phyloP scores from a whole-genome alignment of 176 grass and related monocot species.

The Bolboschoenus planiculmis region DNA sequence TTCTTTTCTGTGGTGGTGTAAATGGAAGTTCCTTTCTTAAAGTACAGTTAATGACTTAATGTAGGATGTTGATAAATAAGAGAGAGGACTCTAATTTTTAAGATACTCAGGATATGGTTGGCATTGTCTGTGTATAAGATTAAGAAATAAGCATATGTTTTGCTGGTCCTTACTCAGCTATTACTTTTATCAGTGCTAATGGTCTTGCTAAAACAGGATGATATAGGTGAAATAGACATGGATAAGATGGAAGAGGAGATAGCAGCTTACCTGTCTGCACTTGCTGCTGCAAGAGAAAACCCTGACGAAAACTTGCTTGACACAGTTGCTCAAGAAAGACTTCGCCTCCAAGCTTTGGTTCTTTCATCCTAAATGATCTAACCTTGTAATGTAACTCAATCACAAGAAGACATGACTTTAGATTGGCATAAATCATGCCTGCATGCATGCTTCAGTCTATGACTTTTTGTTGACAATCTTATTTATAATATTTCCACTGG shows the following conservation, averaged over 20 bases:
- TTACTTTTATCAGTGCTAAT: neutral
- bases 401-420: conserved; percentile 8
- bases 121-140: neutral
- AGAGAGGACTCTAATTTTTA: neutral
- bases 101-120: neutral
- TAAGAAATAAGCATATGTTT: neutral
- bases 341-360: conserved; percentile 62
- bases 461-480: conserved; percentile 26
- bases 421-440: neutral
- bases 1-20: neutral
- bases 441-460: neutral
- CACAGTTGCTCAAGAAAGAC: conserved; percentile 52
- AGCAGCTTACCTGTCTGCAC: conserved; percentile 45
- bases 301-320: conserved; percentile 63
- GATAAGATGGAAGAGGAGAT: conserved; percentile 75
- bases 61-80: neutral
- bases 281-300: conserved; percentile 78
- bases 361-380: conserved; percentile 26
- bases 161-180: neutral
- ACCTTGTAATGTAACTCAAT: neutral
- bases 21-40: neutral
- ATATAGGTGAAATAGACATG: conserved; percentile 31
- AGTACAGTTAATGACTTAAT: neutral
- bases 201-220: conserved; percentile 25
- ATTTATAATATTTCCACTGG: neutral